Conservation (phyloP, 805 yeast genomes). For the Candida peoriensis region DNA sequence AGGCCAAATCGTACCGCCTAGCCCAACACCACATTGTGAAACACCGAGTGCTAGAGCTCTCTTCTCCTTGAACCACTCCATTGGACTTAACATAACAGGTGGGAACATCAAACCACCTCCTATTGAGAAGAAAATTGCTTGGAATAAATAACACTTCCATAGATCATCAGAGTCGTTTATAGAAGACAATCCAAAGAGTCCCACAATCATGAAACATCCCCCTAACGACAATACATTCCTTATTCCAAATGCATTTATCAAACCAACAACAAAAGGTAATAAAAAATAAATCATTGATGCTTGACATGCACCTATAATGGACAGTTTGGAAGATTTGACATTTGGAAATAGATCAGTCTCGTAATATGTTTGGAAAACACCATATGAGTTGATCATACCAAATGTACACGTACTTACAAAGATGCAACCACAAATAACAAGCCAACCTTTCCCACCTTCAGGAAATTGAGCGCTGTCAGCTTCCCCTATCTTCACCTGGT, state of each 20-base stretch:
- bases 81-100: conserved; percentile 54
- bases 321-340: conserved; percentile 12
- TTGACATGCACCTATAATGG: conserved; percentile 23
- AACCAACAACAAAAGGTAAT: conserved; percentile 14
- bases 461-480: conserved; percentile 27
- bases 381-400: conserved; percentile 22
- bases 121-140: conserved; percentile 18
- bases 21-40: conserved; percentile 44
- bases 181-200: conserved; percentile 19
- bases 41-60: conserved; percentile 52
- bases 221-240: conserved; percentile 11
- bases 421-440: conserved; percentile 18
- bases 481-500: not conserved
- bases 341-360: conserved; percentile 17
- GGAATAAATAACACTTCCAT: conserved; percentile 24
- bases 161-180: conserved; percentile 10
- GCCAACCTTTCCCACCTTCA: conserved; percentile 43
- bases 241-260: conserved; percentile 19
- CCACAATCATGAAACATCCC: conserved; percentile 8
- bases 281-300: conserved; percentile 17
- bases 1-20: conserved; percentile 42
- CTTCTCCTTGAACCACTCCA: conserved; percentile 65
- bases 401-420: conserved; percentile 14
- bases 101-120: conserved; percentile 43
- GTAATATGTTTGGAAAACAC: conserved; percentile 21